Evolutionary conservation across 805 yeast genomes (phyloP).

Genomic region (Candida ipomoeae): DNA sequence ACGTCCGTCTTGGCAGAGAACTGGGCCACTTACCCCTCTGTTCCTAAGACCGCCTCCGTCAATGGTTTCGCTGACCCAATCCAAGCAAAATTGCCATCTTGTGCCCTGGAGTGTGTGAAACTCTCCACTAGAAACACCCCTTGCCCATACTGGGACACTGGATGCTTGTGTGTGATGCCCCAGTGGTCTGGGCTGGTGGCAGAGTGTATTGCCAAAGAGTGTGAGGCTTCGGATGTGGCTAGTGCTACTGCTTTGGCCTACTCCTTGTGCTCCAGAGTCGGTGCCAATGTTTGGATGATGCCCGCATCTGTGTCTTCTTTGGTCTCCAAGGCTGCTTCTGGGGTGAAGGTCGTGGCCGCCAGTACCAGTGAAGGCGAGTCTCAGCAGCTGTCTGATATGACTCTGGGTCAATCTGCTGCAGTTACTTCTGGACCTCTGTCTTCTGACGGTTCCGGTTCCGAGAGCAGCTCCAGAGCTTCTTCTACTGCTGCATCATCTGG

Average conservation of each 20-base stretch:
- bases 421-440: conserved; percentile 5
- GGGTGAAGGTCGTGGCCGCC: conserved; percentile 5
- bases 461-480: neutral
- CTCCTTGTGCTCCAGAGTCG: conserved; percentile 38
- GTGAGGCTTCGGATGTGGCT: conserved; percentile 35
- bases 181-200: conserved; percentile 44
- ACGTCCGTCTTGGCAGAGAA: conserved; percentile 24
- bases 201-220: conserved; percentile 36
- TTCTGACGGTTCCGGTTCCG: neutral
- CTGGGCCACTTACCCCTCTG: conserved; percentile 43
- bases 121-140: conserved; percentile 39
- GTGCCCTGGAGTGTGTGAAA: conserved; percentile 42
- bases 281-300: conserved; percentile 44
- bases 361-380: conserved; percentile 3
- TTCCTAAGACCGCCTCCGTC: conserved; percentile 43
- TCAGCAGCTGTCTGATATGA: conserved; percentile 6
- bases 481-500: neutral
- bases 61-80: conserved; percentile 50
- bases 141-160: conserved; percentile 52
- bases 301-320: conserved; percentile 37
- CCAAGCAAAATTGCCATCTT: conserved; percentile 32
- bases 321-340: conserved; percentile 24
- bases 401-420: conserved; percentile 7
- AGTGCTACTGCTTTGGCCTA: conserved; percentile 40
- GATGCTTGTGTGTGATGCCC: conserved; percentile 48